Conservation (phyloP, 257 asterid species). For the Galeopsis tetrahit region DNA sequence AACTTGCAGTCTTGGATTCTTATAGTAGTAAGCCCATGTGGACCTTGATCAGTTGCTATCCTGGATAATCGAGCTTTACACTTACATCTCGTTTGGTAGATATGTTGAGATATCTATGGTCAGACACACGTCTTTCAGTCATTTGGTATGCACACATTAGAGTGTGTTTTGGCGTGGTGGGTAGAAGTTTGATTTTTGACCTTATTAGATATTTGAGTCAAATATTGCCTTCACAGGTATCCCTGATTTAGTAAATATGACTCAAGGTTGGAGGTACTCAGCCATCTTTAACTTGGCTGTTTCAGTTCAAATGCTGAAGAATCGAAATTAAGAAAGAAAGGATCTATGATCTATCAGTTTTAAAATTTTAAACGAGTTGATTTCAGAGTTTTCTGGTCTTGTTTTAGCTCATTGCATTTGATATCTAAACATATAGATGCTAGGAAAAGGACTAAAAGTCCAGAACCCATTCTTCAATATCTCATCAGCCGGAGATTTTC, state of each 20-base stretch:
- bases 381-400: not conserved
- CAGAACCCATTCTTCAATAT: too few relatives aligned
- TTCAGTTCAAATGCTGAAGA: not conserved
- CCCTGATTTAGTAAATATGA: slow-evolving; percentile 19
- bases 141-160: too few relatives aligned
- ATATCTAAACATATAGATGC: slow-evolving; percentile 4
- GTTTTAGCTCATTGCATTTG: not conserved
- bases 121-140: too few relatives aligned
- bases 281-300: slow-evolving; percentile 13
- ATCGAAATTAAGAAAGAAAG: not conserved
- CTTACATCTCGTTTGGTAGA: too few relatives aligned
- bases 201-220: not conserved
- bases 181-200: too few relatives aligned
- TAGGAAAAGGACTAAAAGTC: not conserved
- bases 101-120: too few relatives aligned
- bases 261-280: slow-evolving; percentile 6
- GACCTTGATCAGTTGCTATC: slow-evolving; percentile 3
- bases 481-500: too few relatives aligned
- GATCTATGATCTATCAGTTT: not conserved
- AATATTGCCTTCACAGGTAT: slow-evolving; percentile 9
- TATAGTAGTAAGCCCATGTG: not conserved
- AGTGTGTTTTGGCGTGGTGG: too few relatives aligned
- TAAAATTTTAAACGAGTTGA: not conserved
- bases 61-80: slow-evolving; percentile 3
- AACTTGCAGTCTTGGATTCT: slow-evolving; percentile 1